A percentile compares a stretch with the other conserved stretches of the same genome.
Conservation (phyloP, 768 basidiomycete species). For the Coprinellus micaceus region DNA sequence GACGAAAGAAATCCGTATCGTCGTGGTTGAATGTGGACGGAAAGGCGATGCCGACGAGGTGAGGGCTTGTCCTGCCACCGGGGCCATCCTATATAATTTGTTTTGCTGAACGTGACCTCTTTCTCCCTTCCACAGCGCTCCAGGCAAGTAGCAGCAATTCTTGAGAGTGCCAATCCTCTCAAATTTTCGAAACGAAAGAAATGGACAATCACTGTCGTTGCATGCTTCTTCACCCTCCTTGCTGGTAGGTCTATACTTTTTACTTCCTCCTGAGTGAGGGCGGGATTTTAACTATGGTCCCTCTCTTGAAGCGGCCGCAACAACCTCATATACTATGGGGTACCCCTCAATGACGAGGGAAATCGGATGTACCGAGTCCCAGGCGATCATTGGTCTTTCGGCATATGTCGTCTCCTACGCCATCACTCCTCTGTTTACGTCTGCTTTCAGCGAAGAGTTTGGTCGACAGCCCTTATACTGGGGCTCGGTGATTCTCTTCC, state of each 20-base stretch:
- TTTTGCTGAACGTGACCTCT: no score
- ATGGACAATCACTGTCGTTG: constrained; percentile 44
- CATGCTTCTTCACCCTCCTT: constrained; percentile 45
- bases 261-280: constrained; percentile 7
- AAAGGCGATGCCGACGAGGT: no score
- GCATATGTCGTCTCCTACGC: constrained; percentile 61
- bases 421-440: constrained; percentile 59
- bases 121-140: not conserved
- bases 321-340: constrained; percentile 54
- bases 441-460: constrained; percentile 71
- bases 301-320: constrained; percentile 41
- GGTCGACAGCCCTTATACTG: constrained; percentile 61
- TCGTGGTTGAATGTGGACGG: no score
- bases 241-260: constrained; percentile 39
- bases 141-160: not conserved
- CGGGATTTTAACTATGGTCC: not conserved
- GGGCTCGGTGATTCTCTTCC: constrained; percentile 45
- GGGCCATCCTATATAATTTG: no score
- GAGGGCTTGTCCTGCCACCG: no score
- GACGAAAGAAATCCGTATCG: no score
- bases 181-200: constrained; percentile 21
- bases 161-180: not conserved
- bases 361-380: constrained; percentile 41
- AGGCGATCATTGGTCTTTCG: constrained; percentile 46
- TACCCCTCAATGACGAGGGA: constrained; percentile 52